Evolutionary conservation across 2,329 filamentous ascomycete genomes (phyloP), one percentile per base, ranked within the genome.

Genomic region (Didymellaceae sp.): DNA sequence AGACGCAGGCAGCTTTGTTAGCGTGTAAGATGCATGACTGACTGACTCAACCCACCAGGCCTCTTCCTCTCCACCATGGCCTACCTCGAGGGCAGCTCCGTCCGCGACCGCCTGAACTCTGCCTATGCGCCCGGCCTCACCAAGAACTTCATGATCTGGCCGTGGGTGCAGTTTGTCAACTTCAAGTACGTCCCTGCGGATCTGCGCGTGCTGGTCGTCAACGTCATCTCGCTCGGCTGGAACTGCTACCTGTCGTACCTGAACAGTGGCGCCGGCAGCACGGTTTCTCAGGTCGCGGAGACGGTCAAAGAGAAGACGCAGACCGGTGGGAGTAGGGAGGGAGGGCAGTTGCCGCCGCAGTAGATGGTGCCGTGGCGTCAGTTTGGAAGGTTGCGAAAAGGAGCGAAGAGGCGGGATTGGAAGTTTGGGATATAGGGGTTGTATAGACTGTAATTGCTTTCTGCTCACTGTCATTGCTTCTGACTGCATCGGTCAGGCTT

Each of bases 81-180:
- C 13, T 81, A 88, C 53, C 80, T 94, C 74, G 90, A 95, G 75
- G 90, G 90, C 54, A 48, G 56, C n/a, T 54, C 45, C 59, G 83
- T 85, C 1, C 74, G 77, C 63, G 83, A 91, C 66, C 92, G 93
- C 76, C 79, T 94, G 46, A 75, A 83, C 52, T 85, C 82, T 65
- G 88, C 83, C 53, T 97, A 91, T 76, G 74, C 76, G 59, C 80
- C 83, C 10, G 89, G 89, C 24, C 82, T 96, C 66, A 82, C 82
- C 72, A 87, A 90, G 71, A 97, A 96, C 78, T 91, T 90, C 81
- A 83, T 90, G 78, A 75, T 97, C 47, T 97, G 92, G 92, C 92
- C 92, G 3, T 78, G 78, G 61, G 90, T 95, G 47, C 92, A 97
- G 78, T 79, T 87, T 45, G 80, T 87, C 67, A 97, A 97, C 79